phyloP scores from a whole-genome alignment of 805 yeast species.

The Komagataella populi region DNA sequence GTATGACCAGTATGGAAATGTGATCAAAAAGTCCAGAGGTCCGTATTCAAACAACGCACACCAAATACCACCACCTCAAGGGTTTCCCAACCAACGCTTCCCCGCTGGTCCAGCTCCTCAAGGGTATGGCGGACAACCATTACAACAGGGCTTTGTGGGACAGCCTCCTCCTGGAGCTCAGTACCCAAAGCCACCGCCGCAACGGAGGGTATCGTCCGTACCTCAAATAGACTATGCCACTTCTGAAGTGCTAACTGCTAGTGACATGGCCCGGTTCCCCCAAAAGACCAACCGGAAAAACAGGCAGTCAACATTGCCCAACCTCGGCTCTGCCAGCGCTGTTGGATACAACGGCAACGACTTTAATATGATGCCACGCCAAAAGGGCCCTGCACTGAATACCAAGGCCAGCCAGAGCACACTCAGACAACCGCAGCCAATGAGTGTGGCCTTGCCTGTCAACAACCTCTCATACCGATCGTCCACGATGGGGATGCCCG shows the following conservation, averaged over 20 bases:
- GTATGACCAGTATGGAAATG: slow-evolving; percentile 1
- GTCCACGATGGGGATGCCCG: background rate
- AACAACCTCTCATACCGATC: background rate
- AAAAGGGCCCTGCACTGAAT: background rate
- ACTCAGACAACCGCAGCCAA: background rate
- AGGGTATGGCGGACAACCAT: slow-evolving; percentile 1
- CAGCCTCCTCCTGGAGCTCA: slow-evolving; percentile 9
- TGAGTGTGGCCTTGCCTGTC: background rate
- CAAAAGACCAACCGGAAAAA: slow-evolving; percentile 31
- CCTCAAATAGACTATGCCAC: slow-evolving; percentile 8
- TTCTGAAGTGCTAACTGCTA: slow-evolving; percentile 1
- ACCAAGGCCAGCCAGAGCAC: background rate
- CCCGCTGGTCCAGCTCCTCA: background rate
- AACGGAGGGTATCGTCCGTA: slow-evolving; percentile 6
- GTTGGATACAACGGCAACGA: slow-evolving; percentile 6
- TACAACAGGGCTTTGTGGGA: slow-evolving; percentile 13
- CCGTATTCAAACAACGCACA: slow-evolving; percentile 16
- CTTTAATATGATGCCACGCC: background rate
- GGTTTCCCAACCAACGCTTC: slow-evolving; percentile 9
- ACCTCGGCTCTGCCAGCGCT: slow-evolving; percentile 6
- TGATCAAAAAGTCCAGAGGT: slow-evolving; percentile 1
- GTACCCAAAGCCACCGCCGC: slow-evolving; percentile 9
- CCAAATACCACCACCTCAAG: slow-evolving; percentile 19
- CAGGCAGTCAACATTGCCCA: slow-evolving; percentile 24
- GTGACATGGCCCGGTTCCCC: slow-evolving; percentile 11